Evolutionary conservation across 257 asterid genomes (phyloP), one percentile per base, ranked within the genome.

Genomic region (Mentha longifolia): DNA sequence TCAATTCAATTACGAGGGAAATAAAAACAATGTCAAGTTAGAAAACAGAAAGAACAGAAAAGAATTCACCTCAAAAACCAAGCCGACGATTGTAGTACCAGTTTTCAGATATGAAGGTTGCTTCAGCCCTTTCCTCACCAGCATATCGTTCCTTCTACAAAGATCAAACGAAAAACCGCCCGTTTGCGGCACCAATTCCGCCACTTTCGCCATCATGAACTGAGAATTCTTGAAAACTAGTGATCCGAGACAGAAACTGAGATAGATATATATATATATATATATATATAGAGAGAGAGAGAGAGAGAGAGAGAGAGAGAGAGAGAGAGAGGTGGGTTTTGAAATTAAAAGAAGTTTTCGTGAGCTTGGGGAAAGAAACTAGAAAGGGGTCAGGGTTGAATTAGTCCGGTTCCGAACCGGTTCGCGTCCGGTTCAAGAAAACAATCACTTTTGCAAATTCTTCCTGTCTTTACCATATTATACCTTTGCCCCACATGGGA

Each of bases 81-180:
- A 78, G 25, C 98, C 97, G 10, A 92, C 97, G 33, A 92, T 92
- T 31, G 97, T 92, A 41, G 98, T 92, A 31, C 98, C 98, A 54
- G 98, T 92, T 85, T 92, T 92, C 55, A 92, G 95, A 74, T 79
- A 92, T 7, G 87, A 77, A 8, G 92, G 87, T 49, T 70, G 57
- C 59, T 83, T 79, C 58, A 86, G 79, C 70, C 98, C 96, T 76
- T 89, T 89, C 17, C 81, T 78, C 61, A 31, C 78, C 25, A 92
- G 92, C 96, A 92, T 92, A 25, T 74, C 90, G 74, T 92, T 92
- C 84, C 98, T 90, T 71, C 61, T 80, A 83, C 97, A 92, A 61
- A 88, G 79, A 83, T 92, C 95, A 79, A 90, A 90, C 45, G 87
- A 86, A 17, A 92, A 88, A 7, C 96, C 97, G 37, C 96, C 97